A percentile compares a stretch with the other conserved stretches of the same genome.
Evolutionary conservation across 805 yeast genomes (phyloP).

Genomic region (Candida caryicola): DNA sequence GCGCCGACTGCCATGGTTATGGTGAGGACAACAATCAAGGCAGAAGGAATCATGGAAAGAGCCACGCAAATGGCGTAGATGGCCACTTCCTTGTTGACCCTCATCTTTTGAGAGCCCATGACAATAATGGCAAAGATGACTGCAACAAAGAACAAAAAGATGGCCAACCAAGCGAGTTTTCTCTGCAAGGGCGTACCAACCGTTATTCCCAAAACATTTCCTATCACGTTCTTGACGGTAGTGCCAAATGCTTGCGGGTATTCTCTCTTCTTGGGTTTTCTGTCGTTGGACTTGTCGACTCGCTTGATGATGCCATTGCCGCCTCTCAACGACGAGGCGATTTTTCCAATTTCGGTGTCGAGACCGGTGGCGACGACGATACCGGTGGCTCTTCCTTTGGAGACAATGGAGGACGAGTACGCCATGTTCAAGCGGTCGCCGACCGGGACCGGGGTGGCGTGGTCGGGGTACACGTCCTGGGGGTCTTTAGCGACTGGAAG

Average conservation of each 20-base stretch:
- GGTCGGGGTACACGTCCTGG: conserved; percentile 34
- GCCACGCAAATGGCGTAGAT: conserved; percentile 87
- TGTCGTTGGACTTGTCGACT: conserved; percentile 40
- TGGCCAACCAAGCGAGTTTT: conserved; percentile 72
- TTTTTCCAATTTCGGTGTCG: conserved; percentile 69
- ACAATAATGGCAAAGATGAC: conserved; percentile 84
- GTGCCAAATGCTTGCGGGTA: conserved; percentile 46
- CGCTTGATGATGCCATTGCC: conserved; percentile 36
- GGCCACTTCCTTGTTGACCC: conserved; percentile 77
- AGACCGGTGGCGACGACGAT: conserved; percentile 68
- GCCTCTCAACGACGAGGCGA: conserved; percentile 57
- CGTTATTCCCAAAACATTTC: conserved; percentile 69
- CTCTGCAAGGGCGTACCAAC: conserved; percentile 83
- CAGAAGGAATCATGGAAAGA: conserved; percentile 78
- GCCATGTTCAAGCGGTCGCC: conserved; percentile 77
- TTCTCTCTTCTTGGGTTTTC: conserved; percentile 41
- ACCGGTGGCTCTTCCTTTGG: conserved; percentile 75
- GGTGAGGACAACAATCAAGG: conserved; percentile 76
- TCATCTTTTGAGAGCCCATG: conserved; percentile 77
- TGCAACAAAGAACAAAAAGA: conserved; percentile 67
- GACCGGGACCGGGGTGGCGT: conserved; percentile 46
- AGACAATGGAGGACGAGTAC: conserved; percentile 62
- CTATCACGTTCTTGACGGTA: conserved; percentile 53
- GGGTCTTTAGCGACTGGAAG: conserved; percentile 59
- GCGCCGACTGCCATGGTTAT: conserved; percentile 86